Base-by-base conservation (phyloP, 106 monocot genomes). In the Posidonia australis region DNA sequence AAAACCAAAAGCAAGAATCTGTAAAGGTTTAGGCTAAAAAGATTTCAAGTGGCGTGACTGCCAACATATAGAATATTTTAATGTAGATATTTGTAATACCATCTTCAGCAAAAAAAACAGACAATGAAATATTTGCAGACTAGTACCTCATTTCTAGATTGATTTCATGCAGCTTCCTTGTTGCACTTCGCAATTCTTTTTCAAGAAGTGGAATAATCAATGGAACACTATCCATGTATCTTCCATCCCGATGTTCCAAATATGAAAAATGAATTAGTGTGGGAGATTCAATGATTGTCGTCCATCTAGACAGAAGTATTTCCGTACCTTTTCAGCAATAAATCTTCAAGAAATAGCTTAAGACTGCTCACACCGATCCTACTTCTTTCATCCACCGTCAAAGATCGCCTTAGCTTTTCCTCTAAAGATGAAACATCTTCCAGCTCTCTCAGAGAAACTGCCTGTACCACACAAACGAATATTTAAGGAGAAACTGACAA, bases 201-300 rank as follows among this genome's bases (percentile, higher is more conserved):
- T 87, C 92, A 26, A 92, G 78, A 75, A 92, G 82, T 63, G 87
- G 84, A 76, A 92, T 74, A 63, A 92, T 82, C 57, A 87, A 64
- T 25, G 92, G 92, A 74, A 92, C 84, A 77, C 72, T 87, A 51
- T 82, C 87, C 78, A 87, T 70, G 22, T 88, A 92, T 84, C 92
- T 92, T 62, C 23, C 3, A 1, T 24, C 21, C 43, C 72, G 49
- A 51, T 55, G 68, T 54, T 59, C 41, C 44, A 61, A 44, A 58
- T 11, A 32, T 31, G 44, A 51, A 70, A 69, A 32, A 31, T 51
- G 22, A 44, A 27, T 70, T 16, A 59, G 46, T 43, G 19, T 29
- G 26, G 18, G 16, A 30, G 23, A 13, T 28, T 18, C 10, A 47
- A 28, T 61, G 19, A 21, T 61, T 70, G 6, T 48, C 19, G 44